These are phyloP conservation scores for Candida sp. DNA, from an alignment of 1,139 yeast genomes.

Conservation along the genomic window DNA sequence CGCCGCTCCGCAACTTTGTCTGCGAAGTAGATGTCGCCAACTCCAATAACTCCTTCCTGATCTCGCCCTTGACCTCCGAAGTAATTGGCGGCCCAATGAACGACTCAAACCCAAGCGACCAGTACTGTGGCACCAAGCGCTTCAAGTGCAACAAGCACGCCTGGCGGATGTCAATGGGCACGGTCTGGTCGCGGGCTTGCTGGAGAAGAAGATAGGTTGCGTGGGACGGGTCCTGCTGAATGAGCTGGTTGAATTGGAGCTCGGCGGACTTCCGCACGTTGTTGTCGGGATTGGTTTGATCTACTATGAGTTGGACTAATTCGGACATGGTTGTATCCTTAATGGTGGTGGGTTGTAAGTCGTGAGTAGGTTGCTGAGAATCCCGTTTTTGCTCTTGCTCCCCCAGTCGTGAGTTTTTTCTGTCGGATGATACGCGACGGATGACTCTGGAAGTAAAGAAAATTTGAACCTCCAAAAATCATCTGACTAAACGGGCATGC, in stretches of 20 bases:
- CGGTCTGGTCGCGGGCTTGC: constrained; percentile 23
- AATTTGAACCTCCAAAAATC: too few relatives aligned
- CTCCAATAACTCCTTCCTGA: constrained; percentile 55
- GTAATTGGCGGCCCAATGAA: constrained; percentile 70
- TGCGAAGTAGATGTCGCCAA: constrained; percentile 55
- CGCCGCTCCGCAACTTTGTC: constrained; percentile 68
- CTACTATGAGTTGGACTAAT: constrained; percentile 23
- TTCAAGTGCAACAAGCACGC: constrained; percentile 73
- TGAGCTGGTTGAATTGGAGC: constrained; percentile 30
- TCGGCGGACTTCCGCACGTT: constrained; percentile 38
- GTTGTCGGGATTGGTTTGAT: constrained; percentile 45
- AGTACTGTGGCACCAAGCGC: constrained; percentile 69
- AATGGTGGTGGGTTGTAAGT: too few relatives aligned
- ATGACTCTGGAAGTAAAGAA: not conserved
- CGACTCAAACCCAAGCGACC: constrained; percentile 88
- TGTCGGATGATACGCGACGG: not conserved
- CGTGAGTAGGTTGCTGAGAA: too few relatives aligned
- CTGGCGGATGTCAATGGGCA: constrained; percentile 52
- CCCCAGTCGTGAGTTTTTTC: too few relatives aligned
- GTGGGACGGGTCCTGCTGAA: constrained; percentile 33
- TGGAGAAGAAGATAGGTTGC: constrained; percentile 33
- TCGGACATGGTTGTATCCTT: constrained; percentile 11
- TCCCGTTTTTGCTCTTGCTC: too few relatives aligned
- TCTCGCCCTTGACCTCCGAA: constrained; percentile 51
- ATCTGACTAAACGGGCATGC: too few relatives aligned